These are phyloP conservation scores for Rubus idaeus DNA, from an alignment of 306 rosid species.

Conservation along the genomic window DNA sequence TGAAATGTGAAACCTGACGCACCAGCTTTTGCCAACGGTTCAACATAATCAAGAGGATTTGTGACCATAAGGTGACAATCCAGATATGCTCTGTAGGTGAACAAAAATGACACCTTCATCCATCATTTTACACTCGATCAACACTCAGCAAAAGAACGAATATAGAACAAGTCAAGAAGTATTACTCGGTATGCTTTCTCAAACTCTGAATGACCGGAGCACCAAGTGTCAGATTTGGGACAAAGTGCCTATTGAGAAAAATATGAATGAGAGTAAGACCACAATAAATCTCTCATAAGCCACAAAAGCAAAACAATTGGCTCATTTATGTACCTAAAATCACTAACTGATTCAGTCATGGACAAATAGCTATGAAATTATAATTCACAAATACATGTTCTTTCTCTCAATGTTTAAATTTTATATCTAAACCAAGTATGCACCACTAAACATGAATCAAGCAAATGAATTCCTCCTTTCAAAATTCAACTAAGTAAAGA, in stretches of 20 bases:
- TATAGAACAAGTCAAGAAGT: constrained; percentile 7
- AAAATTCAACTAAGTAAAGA: constrained; percentile 4
- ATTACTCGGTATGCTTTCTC: constrained; percentile 89
- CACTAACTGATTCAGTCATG: not conserved
- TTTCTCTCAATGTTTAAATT: not conserved
- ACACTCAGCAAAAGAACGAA: not conserved
- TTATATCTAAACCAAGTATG: not conserved
- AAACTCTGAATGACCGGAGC: constrained; percentile 92
- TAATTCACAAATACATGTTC: not conserved
- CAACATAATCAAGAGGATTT: constrained; percentile 87
- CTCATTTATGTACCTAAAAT: not conserved
- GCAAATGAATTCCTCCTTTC: not conserved
- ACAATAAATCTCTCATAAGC: constrained; percentile 14
- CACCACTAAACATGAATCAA: not conserved
- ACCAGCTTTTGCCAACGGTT: constrained; percentile 83
- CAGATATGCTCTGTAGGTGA: constrained; percentile 70
- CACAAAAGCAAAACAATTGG: constrained; percentile 11
- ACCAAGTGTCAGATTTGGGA: constrained; percentile 90
- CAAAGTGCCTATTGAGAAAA: constrained; percentile 66
- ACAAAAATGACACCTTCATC: constrained; percentile 8
- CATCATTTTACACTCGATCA: constrained; percentile 7
- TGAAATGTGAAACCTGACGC: constrained; percentile 98
- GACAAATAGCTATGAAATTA: not conserved
- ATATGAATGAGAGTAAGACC: constrained; percentile 8
- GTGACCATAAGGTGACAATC: constrained; percentile 99